Evolutionary conservation across 768 basidiomycete species (phyloP).

Genomic region (Panaeolus cyanescens): DNA sequence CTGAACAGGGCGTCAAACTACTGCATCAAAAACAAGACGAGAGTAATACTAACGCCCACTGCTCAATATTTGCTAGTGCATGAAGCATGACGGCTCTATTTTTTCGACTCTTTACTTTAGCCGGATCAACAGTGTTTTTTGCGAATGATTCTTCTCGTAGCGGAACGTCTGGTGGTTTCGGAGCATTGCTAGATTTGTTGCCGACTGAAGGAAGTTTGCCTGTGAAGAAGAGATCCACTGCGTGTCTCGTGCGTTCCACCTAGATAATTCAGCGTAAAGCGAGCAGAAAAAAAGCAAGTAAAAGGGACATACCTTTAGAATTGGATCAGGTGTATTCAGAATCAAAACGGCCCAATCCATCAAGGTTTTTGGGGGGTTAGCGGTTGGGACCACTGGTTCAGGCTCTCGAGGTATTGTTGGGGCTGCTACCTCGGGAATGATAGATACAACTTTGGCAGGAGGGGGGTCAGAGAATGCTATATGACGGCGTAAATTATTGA

Average conservation of each 20-base stretch:
- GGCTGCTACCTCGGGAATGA: slow-evolving; percentile 2
- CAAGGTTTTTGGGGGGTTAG: slow-evolving; percentile 60
- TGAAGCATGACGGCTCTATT: slow-evolving; percentile 77
- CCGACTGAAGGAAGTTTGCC: slow-evolving; percentile 71
- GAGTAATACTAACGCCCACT: slow-evolving; percentile 72
- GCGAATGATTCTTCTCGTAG: slow-evolving; percentile 55
- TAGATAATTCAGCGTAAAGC: slow-evolving; percentile 18
- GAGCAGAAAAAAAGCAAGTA: background rate
- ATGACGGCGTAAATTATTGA: background rate
- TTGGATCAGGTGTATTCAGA: slow-evolving; percentile 72
- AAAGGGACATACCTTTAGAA: slow-evolving; percentile 47
- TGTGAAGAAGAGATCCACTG: slow-evolving; percentile 68
- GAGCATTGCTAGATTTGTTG: slow-evolving; percentile 49
- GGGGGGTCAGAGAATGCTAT: slow-evolving; percentile 72
- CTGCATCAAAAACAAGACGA: background rate
- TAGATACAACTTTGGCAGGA: slow-evolving; percentile 26
- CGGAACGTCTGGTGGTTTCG: slow-evolving; percentile 62
- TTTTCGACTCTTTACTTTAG: slow-evolving; percentile 59
- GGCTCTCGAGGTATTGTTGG: slow-evolving; percentile 17
- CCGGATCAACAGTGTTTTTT: slow-evolving; percentile 58
- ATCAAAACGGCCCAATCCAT: slow-evolving; percentile 82
- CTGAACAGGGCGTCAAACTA: slow-evolving; percentile 28
- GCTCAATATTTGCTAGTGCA: slow-evolving; percentile 83
- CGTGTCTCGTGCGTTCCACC: slow-evolving; percentile 72
- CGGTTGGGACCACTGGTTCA: slow-evolving; percentile 52